Evolutionary conservation across 148 eudicot species (phyloP), one percentile per base, ranked within the genome.

Genomic region (Arbutus unedo): DNA sequence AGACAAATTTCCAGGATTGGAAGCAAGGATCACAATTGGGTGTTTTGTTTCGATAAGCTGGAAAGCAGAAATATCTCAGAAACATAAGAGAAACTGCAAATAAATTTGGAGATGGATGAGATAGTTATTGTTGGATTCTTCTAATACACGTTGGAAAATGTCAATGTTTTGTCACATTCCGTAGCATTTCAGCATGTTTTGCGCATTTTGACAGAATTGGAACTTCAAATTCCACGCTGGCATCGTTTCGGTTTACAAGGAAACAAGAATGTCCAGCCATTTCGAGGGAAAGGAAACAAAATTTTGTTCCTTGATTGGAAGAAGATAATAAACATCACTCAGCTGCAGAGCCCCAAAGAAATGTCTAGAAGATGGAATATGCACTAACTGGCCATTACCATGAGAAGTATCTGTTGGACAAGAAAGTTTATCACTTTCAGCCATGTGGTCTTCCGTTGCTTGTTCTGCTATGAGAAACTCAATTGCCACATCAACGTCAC

Each of bases 401-500:
- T 85, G 85, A 59, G 85, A 83, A 64, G 54, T 49, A 74, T 85
- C 79, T 23, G 81, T 74, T 62, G 80, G 77, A 80, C 54, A 79
- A 82, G 82, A n/a, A 59, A 77, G 50, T 79, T 77, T 68, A 76
- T 83, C 85, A 81, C 83, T 83, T 84, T 86, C 89, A 82, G 68
- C 77, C 51, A 70, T 81, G 67, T 62, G 53, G 51, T 87, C 92
- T 81, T 87, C 90, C 48, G 82, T 81, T 68, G 85, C 91, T 85
- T 86, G 86, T 79, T 91, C 96, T 78, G 91, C 93, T 81, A 95
- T 87, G 75, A 95, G 87, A 86, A 83, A 85, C 87, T 95, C 96
- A 80, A 87, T 78, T 82, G 98, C 95, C 31, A 91, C 93, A 82
- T 92, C 98, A 85, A 86, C 88, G 83, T 95, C 96, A 79, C 98